Base-by-base conservation (phyloP, 1,284 basidiomycete species). In the Microbotryomycetes sp. region DNA sequence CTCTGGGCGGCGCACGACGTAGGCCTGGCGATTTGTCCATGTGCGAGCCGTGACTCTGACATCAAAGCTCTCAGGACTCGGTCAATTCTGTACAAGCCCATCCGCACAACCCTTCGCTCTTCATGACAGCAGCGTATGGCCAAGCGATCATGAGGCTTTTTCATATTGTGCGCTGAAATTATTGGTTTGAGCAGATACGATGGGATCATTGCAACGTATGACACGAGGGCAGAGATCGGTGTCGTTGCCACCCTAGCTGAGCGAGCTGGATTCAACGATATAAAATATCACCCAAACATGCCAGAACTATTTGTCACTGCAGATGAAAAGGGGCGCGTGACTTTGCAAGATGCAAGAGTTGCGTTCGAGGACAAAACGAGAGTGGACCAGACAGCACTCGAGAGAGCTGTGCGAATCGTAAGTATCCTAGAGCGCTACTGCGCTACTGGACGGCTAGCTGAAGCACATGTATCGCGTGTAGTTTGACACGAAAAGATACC, bases 301-400 rank as follows among this genome's bases (percentile, higher is more conserved):
- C 77, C 81, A 82, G 50, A 79, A 86, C 71, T 87, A 46, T 88
- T 89, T 63, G 80, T 80, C 2, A 86, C 83, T 4, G 81, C 83
- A 54, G 84, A 87, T 61, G 76, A 72, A 11, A 73, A 71, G 9
- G 85, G 85, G 1, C 73, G 76, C 23, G 81, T 87, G 2, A 82
- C 79, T 64, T 79, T 89, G 58, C 80, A 85, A n/a, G 87, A 89
- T 71, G 75, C 77, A n/a, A 78, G 87, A n/a, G 87, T 86, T 82
- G 81, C 84, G 0, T 88, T 88, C 60, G 27, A 35, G 50, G 27
- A 21, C 52, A 60, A 60, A 29, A n/a, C 52, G 6, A 13, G 26
- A 16, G 16, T 52, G 35, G 27, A 4, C 6, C n/a, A 28, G 23
- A 47, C 45, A n/a, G 47, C 45, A 55, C 56, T 46, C 3, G 48